These are phyloP conservation scores for Kodamaea kakaduensis DNA, from an alignment of 805 yeast species.

Conservation along the genomic window DNA sequence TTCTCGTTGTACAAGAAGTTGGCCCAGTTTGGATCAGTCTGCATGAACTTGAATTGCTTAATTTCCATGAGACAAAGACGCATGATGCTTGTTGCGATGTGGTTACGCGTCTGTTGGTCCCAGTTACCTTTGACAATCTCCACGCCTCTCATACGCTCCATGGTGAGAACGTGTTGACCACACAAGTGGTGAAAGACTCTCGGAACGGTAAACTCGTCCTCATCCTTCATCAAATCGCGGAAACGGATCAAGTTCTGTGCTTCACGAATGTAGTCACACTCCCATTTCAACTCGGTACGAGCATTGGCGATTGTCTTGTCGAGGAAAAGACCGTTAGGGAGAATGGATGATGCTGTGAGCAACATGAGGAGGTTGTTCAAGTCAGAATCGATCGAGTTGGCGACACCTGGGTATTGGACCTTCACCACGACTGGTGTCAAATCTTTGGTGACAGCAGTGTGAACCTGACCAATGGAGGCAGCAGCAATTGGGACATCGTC, in stretches of 20 bases:
- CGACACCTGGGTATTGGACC: conserved; percentile 97
- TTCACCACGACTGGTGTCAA: conserved; percentile 84
- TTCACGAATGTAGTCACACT: conserved; percentile 91
- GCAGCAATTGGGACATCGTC: conserved; percentile 93
- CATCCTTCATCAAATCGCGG: conserved; percentile 45
- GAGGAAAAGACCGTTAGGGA: conserved; percentile 88
- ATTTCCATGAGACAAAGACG: conserved; percentile 81
- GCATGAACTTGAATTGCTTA: conserved; percentile 85
- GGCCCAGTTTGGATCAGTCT: conserved; percentile 99
- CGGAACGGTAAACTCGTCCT: conserved; percentile 70
- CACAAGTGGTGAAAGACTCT: conserved; percentile 71
- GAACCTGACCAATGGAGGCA: conserved; percentile 97
- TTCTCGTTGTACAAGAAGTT: conserved; percentile 78
- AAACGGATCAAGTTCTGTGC: conserved; percentile 72
- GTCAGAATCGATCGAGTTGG: conserved; percentile 89
- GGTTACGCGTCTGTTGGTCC: conserved; percentile 69
- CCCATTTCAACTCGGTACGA: conserved; percentile 91
- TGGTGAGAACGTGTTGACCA: conserved; percentile 80
- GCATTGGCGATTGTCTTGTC: conserved; percentile 94
- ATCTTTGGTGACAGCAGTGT: conserved; percentile 66
- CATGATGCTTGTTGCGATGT: conserved; percentile 85
- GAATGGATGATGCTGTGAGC: conserved; percentile 76
- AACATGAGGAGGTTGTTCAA: conserved; percentile 78
- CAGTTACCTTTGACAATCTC: conserved; percentile 77
- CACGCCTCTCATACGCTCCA: conserved; percentile 81